Base-by-base conservation (phyloP, 768 basidiomycete genomes). In the Peribolospora kevripleyi region DNA sequence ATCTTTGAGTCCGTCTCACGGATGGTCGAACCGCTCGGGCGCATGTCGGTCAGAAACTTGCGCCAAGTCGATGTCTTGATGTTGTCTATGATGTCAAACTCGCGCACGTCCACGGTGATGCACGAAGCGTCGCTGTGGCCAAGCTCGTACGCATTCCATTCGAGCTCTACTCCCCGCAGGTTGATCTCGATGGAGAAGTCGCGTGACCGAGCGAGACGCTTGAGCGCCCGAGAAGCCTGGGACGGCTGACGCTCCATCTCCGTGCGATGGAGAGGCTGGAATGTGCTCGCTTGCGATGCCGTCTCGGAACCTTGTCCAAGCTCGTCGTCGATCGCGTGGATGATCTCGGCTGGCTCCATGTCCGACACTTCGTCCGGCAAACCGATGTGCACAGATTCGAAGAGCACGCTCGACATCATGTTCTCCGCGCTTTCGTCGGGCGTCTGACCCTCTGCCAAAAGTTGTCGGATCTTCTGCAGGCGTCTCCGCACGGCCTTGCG, bases 31-130 rank as follows among this genome's bases (percentile, higher is more conserved):
- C 83, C 79, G 68, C 91, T 87, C 6, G 81, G 74, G 45, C 81
- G 76, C 64, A 93, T 72, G 54, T 78, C 77, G 3, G 87, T 90
- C 57, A 98, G 70, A 66, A 98, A 97, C 66, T 91, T 97, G 69
- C 80, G 83, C 93, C 93, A 98, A 0, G 93, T 95, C 7, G 88
- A 95, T 0, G 88, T 90, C 71, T 84, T 88, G 72, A 98, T 87
- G 64, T 93, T 90, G 66, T 98, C 93, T 52, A 97, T 70, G 57
- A 97, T 93, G 67, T 93, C 86, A 14, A 86, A 62, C 58, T 84
- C 77, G 56, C 69, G 74, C 52, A 88, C 72, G 8, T 78, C 78
- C 10, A 76, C 74, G 50, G 82, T 72, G 2, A 77, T 74, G 53
- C 81, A 72, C 3, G 81, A 81, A 0, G 74, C 67, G 48, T 74